Conservation (phyloP, 2,329 filamentous ascomycete genomes). For the Eutypa lata region DNA sequence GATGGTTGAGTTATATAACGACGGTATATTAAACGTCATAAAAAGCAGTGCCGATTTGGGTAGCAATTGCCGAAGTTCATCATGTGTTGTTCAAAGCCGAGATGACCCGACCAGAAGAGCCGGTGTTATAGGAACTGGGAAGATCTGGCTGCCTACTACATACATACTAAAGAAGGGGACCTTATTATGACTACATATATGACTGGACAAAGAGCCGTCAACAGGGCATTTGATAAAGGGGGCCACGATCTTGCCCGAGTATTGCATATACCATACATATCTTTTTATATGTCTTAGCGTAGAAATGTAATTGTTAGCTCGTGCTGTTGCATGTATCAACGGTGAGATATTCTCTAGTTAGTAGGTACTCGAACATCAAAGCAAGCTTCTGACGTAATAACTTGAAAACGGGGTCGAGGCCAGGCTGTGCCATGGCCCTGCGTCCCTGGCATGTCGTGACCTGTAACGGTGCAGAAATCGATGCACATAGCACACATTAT, state of each 20-base stretch:
- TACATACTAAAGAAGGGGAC: background rate
- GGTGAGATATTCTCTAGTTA: too few species aligned
- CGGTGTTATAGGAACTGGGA: background rate
- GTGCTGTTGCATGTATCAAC: too few species aligned
- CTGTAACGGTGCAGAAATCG: background rate
- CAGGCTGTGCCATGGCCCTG: background rate
- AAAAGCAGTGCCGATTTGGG: background rate
- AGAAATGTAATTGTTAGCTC: too few species aligned
- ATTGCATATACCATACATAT: too few species aligned
- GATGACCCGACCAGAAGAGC: background rate
- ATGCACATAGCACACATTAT: too few species aligned
- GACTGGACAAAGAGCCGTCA: too few species aligned
- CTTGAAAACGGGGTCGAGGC: background rate
- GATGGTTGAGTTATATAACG: background rate
- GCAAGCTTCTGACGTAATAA: conserved; percentile 1
- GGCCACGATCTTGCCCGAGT: too few species aligned
- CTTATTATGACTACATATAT: background rate
- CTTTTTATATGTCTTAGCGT: too few species aligned
- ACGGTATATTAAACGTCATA: background rate
- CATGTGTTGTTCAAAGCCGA: background rate
- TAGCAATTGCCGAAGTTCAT: background rate
- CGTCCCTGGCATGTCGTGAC: background rate
- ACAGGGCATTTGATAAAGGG: too few species aligned
- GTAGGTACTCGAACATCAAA: background rate
- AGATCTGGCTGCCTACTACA: background rate